Evolutionary conservation across 495 filamentous ascomycete genomes (phyloP).

Genomic region (Podospora pseudocomata): DNA sequence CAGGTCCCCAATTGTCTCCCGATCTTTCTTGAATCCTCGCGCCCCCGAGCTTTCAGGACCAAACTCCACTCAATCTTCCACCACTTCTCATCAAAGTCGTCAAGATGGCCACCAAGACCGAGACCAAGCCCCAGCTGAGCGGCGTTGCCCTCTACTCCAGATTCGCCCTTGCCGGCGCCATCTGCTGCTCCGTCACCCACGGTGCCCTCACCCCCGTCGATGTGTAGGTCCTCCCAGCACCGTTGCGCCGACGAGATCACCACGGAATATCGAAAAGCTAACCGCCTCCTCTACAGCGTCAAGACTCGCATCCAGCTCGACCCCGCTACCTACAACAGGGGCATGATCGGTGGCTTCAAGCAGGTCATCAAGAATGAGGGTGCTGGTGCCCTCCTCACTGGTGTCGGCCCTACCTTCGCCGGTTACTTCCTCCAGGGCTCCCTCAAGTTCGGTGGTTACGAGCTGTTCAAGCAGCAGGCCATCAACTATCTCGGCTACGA

Average conservation of each 20-base stretch:
- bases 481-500: slow-evolving; percentile 81
- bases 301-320: slow-evolving; percentile 95
- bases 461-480: slow-evolving; percentile 91
- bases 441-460: slow-evolving; percentile 94
- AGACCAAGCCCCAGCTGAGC: slow-evolving; percentile 34
- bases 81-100: slow-evolving; percentile 25
- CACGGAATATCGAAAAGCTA: slow-evolving; percentile 11
- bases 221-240: slow-evolving; percentile 66
- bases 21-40: slow-evolving; percentile 23
- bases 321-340: slow-evolving; percentile 83
- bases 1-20: slow-evolving; percentile 26
- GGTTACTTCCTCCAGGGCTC: slow-evolving; percentile 94
- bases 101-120: slow-evolving; percentile 38
- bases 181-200: slow-evolving; percentile 94
- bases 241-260: neutral
- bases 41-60: slow-evolving; percentile 24
- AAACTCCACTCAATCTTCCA: slow-evolving; percentile 33
- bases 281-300: slow-evolving; percentile 56
- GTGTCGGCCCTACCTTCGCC: slow-evolving; percentile 80
- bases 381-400: slow-evolving; percentile 83
- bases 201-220: slow-evolving; percentile 89
- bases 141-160: slow-evolving; percentile 65
- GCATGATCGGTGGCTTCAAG: slow-evolving; percentile 80
- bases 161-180: slow-evolving; percentile 88
- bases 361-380: slow-evolving; percentile 82